These are phyloP conservation scores for Globisporangium ultimum DNA, from an alignment of 352 stramenopile genomes.

Conservation along the genomic window DNA sequence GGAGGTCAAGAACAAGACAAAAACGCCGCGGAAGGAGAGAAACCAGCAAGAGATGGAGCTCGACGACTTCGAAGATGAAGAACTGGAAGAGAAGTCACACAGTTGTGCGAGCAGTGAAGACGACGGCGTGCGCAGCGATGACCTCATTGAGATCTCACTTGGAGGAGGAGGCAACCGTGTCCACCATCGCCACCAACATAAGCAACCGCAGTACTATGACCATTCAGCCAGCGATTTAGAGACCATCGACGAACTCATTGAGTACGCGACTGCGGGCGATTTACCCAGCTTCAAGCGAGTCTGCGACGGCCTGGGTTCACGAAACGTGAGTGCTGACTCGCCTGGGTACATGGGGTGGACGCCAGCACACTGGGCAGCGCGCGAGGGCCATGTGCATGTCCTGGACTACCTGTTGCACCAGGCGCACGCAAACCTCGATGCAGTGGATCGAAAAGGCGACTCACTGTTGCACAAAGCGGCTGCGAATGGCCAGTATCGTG, in stretches of 20 bases:
- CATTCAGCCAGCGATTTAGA: constrained; percentile 30
- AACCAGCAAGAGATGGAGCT: constrained; percentile 15
- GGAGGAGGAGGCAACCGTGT: constrained; percentile 7
- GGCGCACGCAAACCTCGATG: constrained; percentile 54
- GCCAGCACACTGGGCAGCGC: constrained; percentile 68
- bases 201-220: not conserved
- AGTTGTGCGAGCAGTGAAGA: constrained; percentile 20
- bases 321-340: constrained; percentile 44
- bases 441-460: constrained; percentile 62
- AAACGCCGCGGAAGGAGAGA: not conserved
- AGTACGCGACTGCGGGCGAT: constrained; percentile 60
- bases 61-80: constrained; percentile 9
- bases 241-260: constrained; percentile 57
- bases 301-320: constrained; percentile 32
- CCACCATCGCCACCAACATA: not conserved
- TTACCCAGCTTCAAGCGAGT: constrained; percentile 41
- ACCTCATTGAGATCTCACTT: constrained; percentile 70
- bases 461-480: constrained; percentile 74
- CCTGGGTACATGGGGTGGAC: constrained; percentile 76
- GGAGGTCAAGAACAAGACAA: not conserved
- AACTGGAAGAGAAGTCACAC: constrained; percentile 17
- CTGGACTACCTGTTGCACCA: constrained; percentile 48
- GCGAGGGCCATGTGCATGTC: constrained; percentile 57
- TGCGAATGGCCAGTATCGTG: constrained; percentile 60
- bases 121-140: constrained; percentile 14